Base-by-base conservation (phyloP, 1,284 basidiomycete species). In the Ganoderma multipileum region DNA sequence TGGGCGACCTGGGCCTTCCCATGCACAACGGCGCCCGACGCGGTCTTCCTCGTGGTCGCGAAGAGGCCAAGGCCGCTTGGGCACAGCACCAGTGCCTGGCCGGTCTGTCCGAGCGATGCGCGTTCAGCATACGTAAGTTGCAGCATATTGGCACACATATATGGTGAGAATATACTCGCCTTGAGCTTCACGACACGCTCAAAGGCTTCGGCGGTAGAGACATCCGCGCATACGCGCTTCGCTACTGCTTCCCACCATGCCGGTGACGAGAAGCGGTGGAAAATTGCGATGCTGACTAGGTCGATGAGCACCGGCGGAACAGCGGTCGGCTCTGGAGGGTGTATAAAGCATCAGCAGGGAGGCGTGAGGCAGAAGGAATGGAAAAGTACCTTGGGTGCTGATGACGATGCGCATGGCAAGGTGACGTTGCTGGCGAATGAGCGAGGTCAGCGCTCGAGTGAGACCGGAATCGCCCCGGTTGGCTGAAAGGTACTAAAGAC, bases 181-280 rank as follows among this genome's bases (percentile, higher is more conserved):
- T 89, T 84, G 1, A 93, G 81, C 66, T 77, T 86, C 12, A 91
- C 90, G 14, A 93, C 86, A 60, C 86, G 83, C 70, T 92, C 88
- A 69, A 93, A 92, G 0, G 86, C 88, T 57, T 90, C 87, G 2
- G 82, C 82, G 7, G 81, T 76, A 0, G 84, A 83, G 64, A 91
- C 83, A 70, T 90, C 85, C 0, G 89, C 88, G 0, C 89, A 87
- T 4, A 92, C 88, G 71, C 92, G 91, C 44, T 89, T 85, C 2
- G 84, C 80, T 0, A 93, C 77, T 71, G 92, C 91, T 0, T 88
- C 83, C 86, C 89, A 91, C 92, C 92, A 93, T 0, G 88, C 81
- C 0, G 90, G 89, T 0, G 91, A 92, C 0, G 90, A 91, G 77
- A 93, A 93, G 0, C 91, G 83, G 71, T 93, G 92, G 11, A 92